Conservation (phyloP, 805 yeast genomes). For the Lipomyces mesembrius region DNA sequence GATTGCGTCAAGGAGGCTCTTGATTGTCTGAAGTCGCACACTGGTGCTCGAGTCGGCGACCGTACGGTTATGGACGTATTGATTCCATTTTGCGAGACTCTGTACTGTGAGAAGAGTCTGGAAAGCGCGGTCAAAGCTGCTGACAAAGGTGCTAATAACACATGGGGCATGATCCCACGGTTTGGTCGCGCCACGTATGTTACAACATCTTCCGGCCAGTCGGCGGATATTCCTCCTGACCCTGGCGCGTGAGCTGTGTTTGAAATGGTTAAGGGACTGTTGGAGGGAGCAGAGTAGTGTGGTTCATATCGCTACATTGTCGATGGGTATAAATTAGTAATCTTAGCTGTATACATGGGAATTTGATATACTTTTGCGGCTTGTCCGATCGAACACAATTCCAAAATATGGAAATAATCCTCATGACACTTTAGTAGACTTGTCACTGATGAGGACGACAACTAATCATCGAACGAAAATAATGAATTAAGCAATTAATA, state of each 20-base stretch:
- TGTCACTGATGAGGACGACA: background rate
- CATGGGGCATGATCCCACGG: conserved; percentile 75
- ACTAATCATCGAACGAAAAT: background rate
- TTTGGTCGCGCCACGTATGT: conserved; percentile 96
- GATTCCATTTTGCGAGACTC: conserved; percentile 78
- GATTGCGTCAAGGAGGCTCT: conserved; percentile 56
- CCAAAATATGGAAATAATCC: too few species aligned
- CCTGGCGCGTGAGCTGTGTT: conserved; percentile 93
- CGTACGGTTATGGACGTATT: conserved; percentile 87
- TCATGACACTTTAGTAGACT: too few species aligned
- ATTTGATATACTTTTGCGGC: too few species aligned
- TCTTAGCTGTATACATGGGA: too few species aligned
- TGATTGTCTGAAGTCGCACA: conserved; percentile 77
- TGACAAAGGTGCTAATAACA: conserved; percentile 71
- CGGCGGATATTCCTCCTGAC: conserved; percentile 64
- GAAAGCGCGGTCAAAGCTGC: conserved; percentile 70
- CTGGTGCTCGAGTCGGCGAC: conserved; percentile 86
- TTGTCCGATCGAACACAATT: too few species aligned
- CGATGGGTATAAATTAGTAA: background rate
- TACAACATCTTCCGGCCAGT: conserved; percentile 41
- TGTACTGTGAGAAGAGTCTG: conserved; percentile 57
- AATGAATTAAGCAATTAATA: too few species aligned
- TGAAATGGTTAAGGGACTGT: conserved; percentile 56
- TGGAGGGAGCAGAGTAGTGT: conserved; percentile 19
- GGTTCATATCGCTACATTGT: background rate